A percentile compares a stretch with the other conserved stretches of the same genome.
Evolutionary conservation across 2,329 filamentous ascomycete species (phyloP).

Genomic region (Apiospora rasikravindrae): DNA sequence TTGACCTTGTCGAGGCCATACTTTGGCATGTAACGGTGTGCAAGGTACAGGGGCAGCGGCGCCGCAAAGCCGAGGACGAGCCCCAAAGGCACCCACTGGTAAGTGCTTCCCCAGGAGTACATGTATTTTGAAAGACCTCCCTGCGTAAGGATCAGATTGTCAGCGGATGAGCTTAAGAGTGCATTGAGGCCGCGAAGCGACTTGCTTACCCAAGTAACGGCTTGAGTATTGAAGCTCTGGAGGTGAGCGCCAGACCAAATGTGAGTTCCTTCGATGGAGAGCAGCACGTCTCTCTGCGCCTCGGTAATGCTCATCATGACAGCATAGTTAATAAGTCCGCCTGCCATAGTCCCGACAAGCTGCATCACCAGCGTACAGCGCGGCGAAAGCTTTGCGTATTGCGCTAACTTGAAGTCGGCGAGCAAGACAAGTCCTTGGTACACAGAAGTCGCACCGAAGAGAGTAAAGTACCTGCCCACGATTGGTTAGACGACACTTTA

Average conservation of each 20-base stretch:
- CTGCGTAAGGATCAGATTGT: conserved; percentile 30
- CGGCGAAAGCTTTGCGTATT: conserved; percentile 22
- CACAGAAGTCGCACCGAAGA: conserved; percentile 41
- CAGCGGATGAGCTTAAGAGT: neutral
- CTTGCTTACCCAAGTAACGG: conserved; percentile 8
- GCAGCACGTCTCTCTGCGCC: conserved; percentile 42
- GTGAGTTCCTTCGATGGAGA: conserved; percentile 43
- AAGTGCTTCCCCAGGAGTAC: conserved; percentile 41
- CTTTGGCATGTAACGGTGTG: conserved; percentile 36
- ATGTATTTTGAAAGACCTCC: conserved; percentile 39
- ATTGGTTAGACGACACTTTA: neutral
- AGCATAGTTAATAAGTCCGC: conserved; percentile 45
- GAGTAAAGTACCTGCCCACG: conserved; percentile 43
- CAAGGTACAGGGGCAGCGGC: conserved; percentile 42
- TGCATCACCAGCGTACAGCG: conserved; percentile 30
- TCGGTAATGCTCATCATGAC: conserved; percentile 45
- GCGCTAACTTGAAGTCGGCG: conserved; percentile 33
- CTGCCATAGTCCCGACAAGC: conserved; percentile 39
- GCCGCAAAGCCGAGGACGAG: conserved; percentile 44
- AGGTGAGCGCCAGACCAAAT: conserved; percentile 47
- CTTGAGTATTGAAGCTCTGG: conserved; percentile 44
- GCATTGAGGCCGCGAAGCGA: neutral
- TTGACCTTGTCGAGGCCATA: conserved; percentile 38
- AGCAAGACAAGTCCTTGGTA: conserved; percentile 40
- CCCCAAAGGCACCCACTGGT: conserved; percentile 41